These are phyloP conservation scores for Lactarius pseudohatsudake DNA, from an alignment of 768 basidiomycete genomes.

Conservation along the genomic window DNA sequence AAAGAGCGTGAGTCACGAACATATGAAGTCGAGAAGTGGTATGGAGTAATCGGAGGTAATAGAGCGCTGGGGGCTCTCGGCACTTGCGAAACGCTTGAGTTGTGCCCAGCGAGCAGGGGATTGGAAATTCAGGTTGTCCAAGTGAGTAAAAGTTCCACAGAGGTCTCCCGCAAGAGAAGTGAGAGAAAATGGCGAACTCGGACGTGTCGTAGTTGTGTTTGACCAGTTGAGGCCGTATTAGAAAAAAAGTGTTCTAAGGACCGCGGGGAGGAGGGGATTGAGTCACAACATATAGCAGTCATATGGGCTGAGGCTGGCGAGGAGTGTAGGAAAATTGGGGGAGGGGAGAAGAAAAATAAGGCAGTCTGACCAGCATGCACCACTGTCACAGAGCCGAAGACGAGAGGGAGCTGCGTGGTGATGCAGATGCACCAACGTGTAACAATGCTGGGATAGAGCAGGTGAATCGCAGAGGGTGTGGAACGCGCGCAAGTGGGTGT, in stretches of 20 bases:
- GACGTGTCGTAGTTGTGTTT: background rate
- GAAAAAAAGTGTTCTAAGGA: background rate
- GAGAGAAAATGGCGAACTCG: background rate
- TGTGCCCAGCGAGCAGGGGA: background rate
- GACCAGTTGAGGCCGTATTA: background rate
- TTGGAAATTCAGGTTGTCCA: background rate
- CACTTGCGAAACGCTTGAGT: background rate
- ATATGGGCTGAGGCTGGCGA: background rate
- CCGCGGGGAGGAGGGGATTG: background rate
- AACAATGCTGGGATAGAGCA: background rate
- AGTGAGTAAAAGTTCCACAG: background rate
- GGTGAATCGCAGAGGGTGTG: slow-evolving; percentile 11
- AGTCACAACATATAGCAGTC: background rate
- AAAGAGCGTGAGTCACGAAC: background rate
- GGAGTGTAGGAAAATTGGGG: background rate
- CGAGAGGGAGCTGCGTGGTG: slow-evolving; percentile 6
- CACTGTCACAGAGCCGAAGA: slow-evolving; percentile 1
- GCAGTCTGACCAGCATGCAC: background rate
- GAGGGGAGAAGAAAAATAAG: background rate
- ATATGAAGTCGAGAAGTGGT: background rate
- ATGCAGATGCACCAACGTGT: slow-evolving; percentile 1
- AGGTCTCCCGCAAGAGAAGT: background rate
- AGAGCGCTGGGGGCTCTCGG: background rate
- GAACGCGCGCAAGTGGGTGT: background rate
- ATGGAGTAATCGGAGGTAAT: background rate